A percentile compares a stretch with the other conserved stretches of the same genome.
phyloP scores from a whole-genome alignment of 176 grass and related monocot genomes.

The Puya raimondii region DNA sequence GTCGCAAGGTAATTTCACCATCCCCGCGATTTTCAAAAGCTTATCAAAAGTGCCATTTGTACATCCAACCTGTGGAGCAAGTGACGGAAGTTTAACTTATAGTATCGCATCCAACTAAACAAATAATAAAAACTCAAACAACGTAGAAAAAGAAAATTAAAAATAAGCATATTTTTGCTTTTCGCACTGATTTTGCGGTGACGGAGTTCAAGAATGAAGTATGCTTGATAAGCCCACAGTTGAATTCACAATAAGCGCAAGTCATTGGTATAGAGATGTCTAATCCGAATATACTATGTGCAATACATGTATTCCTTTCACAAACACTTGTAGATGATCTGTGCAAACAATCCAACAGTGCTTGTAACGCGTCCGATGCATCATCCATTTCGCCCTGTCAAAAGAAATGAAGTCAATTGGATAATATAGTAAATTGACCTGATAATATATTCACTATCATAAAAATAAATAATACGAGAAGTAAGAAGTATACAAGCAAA shows the following conservation, averaged over 20 bases:
- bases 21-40: too few species aligned
- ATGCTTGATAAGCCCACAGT: slow-evolving; percentile 74
- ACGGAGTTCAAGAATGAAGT: slow-evolving; percentile 93
- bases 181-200: slow-evolving; percentile 81
- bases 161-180: slow-evolving; percentile 45
- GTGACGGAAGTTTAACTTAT: too few species aligned
- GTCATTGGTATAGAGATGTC: slow-evolving; percentile 73
- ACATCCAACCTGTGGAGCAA: too few species aligned
- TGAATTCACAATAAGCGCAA: slow-evolving; percentile 60
- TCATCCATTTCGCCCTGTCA: slow-evolving; percentile 95
- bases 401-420: slow-evolving; percentile 10
- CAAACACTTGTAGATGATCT: slow-evolving; percentile 60
- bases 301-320: slow-evolving; percentile 66
- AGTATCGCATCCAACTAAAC: too few species aligned
- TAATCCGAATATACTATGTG: slow-evolving; percentile 79
- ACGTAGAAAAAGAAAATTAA: too few species aligned
- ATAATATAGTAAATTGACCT: neutral
- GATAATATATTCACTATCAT: too few species aligned
- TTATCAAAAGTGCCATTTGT: too few species aligned
- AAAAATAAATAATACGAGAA: too few species aligned
- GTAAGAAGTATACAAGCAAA: too few species aligned
- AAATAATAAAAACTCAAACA: too few species aligned
- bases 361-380: slow-evolving; percentile 85
- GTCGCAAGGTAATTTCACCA: too few species aligned
- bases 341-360: slow-evolving; percentile 88